Evolutionary conservation across 164 flowering plant species (phyloP).

Genomic region (Taxillus chinensis): DNA sequence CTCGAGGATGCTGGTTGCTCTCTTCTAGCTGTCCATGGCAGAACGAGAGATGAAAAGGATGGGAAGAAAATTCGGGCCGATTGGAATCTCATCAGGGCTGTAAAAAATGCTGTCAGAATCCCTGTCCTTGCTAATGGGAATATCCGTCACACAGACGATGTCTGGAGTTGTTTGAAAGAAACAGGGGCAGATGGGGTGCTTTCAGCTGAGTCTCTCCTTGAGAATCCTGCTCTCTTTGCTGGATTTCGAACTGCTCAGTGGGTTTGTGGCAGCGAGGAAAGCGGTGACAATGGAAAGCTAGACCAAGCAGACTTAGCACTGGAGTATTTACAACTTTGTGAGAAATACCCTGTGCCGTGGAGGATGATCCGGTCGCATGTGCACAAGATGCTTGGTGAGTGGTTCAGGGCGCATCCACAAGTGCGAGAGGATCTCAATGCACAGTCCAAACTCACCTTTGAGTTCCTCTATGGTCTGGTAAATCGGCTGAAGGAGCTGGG

Average conservation of each 20-base stretch:
- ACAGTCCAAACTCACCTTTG: conserved; percentile 67
- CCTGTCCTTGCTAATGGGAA: conserved; percentile 97
- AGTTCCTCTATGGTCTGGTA: conserved; percentile 70
- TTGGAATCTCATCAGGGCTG: conserved; percentile 77
- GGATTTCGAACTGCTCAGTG: conserved; percentile 78
- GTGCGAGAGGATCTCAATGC: conserved; percentile 74
- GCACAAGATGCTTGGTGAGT: conserved; percentile 86
- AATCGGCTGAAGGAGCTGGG: conserved; percentile 54
- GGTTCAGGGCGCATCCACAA: conserved; percentile 70
- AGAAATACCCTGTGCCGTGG: conserved; percentile 89
- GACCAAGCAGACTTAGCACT: conserved; percentile 66
- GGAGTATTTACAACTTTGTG: conserved; percentile 84
- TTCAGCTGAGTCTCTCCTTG: conserved; percentile 91
- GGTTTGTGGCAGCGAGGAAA: conserved; percentile 29
- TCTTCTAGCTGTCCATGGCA: conserved; percentile 92
- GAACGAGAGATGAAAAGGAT: conserved; percentile 90
- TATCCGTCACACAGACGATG: conserved; percentile 78
- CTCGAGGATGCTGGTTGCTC: conserved; percentile 98
- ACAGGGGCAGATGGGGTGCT: conserved; percentile 92
- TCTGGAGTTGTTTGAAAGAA: conserved; percentile 46
- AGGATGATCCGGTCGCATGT: conserved; percentile 90
- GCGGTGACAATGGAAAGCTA: conserved; percentile 26
- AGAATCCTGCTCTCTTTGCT: conserved; percentile 91
- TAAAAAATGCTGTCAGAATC: conserved; percentile 59
- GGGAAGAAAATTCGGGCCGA: conserved; percentile 70